Evolutionary conservation across 2,329 filamentous ascomycete species (phyloP).

Genomic region (Aspergillus ochraceoroseus): DNA sequence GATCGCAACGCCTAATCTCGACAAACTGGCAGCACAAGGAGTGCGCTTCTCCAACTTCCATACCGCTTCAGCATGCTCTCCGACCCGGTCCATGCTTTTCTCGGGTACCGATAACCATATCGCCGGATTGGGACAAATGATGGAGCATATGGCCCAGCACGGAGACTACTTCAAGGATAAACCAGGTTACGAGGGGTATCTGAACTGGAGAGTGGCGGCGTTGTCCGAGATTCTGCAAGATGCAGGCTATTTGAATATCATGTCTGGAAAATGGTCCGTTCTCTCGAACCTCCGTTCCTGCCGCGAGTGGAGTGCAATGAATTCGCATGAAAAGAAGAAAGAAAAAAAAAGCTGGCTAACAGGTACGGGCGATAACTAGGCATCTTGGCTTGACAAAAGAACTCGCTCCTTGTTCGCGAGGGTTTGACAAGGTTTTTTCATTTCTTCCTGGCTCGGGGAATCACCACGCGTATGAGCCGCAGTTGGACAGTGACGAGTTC

Average conservation of each 20-base stretch:
- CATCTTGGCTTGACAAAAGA: constrained; percentile 32
- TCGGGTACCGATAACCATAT: constrained; percentile 35
- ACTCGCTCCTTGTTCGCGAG: constrained; percentile 26
- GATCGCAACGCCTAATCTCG: constrained; percentile 53
- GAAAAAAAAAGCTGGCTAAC: too few relatives aligned
- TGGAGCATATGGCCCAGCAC: too few relatives aligned
- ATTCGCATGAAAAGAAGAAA: too few relatives aligned
- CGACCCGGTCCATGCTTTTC: constrained; percentile 35
- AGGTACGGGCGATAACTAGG: too few relatives aligned
- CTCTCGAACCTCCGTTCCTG: neutral
- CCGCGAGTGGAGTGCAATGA: too few relatives aligned
- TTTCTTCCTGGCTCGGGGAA: constrained; percentile 32
- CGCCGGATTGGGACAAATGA: constrained; percentile 31
- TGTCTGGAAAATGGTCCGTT: constrained; percentile 32
- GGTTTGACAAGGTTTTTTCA: constrained; percentile 30
- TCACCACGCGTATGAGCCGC: constrained; percentile 37
- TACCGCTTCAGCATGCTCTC: constrained; percentile 55
- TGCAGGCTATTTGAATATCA: constrained; percentile 33
- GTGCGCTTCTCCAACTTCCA: constrained; percentile 57
- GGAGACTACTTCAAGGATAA: too few relatives aligned
- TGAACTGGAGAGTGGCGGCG: constrained; percentile 34
- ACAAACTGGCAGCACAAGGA: constrained; percentile 42
- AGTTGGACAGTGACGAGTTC: too few relatives aligned
- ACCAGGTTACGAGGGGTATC: constrained; percentile 36
- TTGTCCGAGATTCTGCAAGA: constrained; percentile 35